phyloP scores from a whole-genome alignment of 352 stramenopile species.

The Globisporangium solare region DNA sequence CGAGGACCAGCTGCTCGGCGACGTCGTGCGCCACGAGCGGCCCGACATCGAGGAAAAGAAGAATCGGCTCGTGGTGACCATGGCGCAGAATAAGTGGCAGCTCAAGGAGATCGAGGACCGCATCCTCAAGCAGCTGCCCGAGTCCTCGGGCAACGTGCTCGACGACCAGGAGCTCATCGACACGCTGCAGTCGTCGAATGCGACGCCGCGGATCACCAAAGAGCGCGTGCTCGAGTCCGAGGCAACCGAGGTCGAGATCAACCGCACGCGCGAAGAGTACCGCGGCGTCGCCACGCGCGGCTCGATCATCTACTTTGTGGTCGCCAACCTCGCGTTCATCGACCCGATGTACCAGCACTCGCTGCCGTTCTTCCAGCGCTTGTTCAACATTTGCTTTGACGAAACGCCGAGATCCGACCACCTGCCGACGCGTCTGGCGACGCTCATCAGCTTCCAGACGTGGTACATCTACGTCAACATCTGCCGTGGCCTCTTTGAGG shows the following conservation, averaged over 20 bases:
- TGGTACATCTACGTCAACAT: constrained; percentile 93
- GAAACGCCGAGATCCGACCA: constrained; percentile 51
- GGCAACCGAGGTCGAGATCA: constrained; percentile 89
- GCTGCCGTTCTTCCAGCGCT: constrained; percentile 88
- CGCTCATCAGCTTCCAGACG: constrained; percentile 89
- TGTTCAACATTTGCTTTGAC: constrained; percentile 92
- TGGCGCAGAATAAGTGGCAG: constrained; percentile 92
- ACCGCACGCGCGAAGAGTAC: constrained; percentile 86
- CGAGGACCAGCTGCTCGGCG: constrained; percentile 90
- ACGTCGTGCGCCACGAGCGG: constrained; percentile 89
- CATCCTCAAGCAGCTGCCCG: constrained; percentile 90
- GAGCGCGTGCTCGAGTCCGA: constrained; percentile 90
- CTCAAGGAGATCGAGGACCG: constrained; percentile 91
- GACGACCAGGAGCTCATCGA: constrained; percentile 91
- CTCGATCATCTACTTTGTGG: constrained; percentile 95
- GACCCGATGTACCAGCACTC: constrained; percentile 97
- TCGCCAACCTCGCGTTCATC: constrained; percentile 88
- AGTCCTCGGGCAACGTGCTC: constrained; percentile 90
- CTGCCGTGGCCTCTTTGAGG: constrained; percentile 91
- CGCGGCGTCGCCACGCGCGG: constrained; percentile 87
- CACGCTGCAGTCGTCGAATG: constrained; percentile 83
- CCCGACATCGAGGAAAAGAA: constrained; percentile 94
- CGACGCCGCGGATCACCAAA: constrained; percentile 80
- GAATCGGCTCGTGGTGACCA: constrained; percentile 89
- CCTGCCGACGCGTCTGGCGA: constrained; percentile 60